Conservation (phyloP, 306 rosid species). For the Dalbergia cochinchinensis region DNA sequence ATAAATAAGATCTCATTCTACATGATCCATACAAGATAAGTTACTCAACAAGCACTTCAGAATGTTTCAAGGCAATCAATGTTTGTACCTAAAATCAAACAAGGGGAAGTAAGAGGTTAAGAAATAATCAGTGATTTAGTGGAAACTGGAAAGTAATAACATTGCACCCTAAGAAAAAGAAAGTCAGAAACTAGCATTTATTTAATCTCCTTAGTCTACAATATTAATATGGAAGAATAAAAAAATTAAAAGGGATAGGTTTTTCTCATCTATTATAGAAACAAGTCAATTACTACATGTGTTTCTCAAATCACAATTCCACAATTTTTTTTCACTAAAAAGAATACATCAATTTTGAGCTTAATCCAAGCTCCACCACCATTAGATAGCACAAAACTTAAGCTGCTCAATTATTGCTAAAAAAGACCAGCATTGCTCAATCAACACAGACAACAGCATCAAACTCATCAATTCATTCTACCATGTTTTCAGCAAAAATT, state of each 20-base stretch:
- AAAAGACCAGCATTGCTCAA: background rate
- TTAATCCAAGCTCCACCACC: background rate
- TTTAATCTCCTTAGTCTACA: too few species aligned
- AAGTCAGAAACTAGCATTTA: too few species aligned
- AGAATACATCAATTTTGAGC: slow-evolving; percentile 13
- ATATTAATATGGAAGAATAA: slow-evolving; percentile 1
- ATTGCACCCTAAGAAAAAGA: too few species aligned
- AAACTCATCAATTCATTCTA: background rate
- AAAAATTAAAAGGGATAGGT: background rate
- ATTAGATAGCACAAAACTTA: background rate
- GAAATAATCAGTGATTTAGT: too few species aligned
- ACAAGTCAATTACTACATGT: slow-evolving; percentile 1
- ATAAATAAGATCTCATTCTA: background rate
- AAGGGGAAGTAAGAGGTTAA: too few species aligned
- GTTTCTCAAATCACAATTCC: slow-evolving; percentile 10
- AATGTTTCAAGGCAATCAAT: slow-evolving; percentile 1
- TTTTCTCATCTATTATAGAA: slow-evolving; percentile 8
- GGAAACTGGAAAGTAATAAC: too few species aligned
- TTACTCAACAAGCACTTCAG: background rate
- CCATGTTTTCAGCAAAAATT: background rate
- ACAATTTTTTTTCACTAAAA: background rate
- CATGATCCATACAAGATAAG: background rate
- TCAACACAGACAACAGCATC: background rate
- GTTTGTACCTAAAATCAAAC: too few species aligned
- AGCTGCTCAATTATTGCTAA: background rate